phyloP scores from a whole-genome alignment of 176 grass and related monocot species.

The Carex myosuroides region DNA sequence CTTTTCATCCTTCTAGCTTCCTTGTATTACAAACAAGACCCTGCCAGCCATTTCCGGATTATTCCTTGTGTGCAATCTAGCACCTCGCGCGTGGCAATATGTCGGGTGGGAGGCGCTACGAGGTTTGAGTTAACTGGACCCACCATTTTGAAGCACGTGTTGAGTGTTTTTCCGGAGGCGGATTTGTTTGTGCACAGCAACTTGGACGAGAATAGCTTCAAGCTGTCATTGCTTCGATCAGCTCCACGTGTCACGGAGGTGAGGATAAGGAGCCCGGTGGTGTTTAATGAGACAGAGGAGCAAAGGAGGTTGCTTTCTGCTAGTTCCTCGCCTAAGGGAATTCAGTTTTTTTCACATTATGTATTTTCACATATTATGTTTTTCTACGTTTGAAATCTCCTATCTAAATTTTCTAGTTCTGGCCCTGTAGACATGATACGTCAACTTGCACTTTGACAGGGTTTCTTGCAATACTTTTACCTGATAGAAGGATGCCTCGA shows the following conservation, averaged over 20 bases:
- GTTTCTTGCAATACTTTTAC: conserved; percentile 66
- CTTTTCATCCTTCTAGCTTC: neutral
- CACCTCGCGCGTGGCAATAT: neutral
- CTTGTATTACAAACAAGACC: neutral
- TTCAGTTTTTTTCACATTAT: conserved; percentile 39
- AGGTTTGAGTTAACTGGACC: conserved; percentile 87
- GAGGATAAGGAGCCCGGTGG: conserved; percentile 35
- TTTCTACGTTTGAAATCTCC: no score
- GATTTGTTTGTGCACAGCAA: conserved; percentile 83
- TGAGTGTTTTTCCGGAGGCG: conserved; percentile 7
- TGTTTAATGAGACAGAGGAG: neutral
- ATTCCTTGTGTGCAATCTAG: neutral
- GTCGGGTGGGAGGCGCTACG: conserved; percentile 43
- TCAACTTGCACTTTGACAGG: conserved; percentile 22
- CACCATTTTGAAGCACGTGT: conserved; percentile 57
- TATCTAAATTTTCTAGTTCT: no score
- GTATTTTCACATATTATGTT: no score
- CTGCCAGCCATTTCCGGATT: neutral
- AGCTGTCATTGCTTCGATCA: conserved; percentile 37
- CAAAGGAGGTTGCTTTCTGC: conserved; percentile 37
- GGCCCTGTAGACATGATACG: neutral
- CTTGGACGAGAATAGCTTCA: conserved; percentile 62
- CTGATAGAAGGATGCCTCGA: conserved; percentile 69
- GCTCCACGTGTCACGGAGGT: conserved; percentile 23
- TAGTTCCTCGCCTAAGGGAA: conserved; percentile 58